Percentiles rank a stretch among this genome's conserved stretches.
phyloP scores from a whole-genome alignment of 768 basidiomycete species.

The Dacryopinax spathularia region DNA sequence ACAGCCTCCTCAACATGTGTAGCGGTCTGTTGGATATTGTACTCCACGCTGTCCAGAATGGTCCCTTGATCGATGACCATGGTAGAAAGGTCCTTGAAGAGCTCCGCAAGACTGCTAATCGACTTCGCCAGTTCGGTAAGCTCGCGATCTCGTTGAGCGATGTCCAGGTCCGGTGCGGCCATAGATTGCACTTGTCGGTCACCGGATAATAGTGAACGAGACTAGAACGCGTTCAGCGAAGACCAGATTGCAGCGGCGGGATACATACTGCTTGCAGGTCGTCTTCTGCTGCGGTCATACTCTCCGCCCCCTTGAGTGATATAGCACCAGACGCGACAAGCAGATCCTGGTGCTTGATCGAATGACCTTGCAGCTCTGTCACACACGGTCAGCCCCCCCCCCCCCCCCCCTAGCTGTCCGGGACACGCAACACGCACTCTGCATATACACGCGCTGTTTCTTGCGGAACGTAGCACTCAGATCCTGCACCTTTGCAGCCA shows the following conservation, averaged over 20 bases:
- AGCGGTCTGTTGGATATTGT: slow-evolving; percentile 88
- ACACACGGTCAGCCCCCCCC: slow-evolving; percentile 7
- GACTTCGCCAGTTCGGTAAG: slow-evolving; percentile 82
- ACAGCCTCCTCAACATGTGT: slow-evolving; percentile 70
- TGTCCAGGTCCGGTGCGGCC: slow-evolving; percentile 29
- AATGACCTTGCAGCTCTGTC: slow-evolving; percentile 87
- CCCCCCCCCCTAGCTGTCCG: too few relatives aligned
- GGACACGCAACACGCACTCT: slow-evolving; percentile 54
- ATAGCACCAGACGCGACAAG: slow-evolving; percentile 69
- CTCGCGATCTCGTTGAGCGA: slow-evolving; percentile 47
- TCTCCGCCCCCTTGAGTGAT: slow-evolving; percentile 66
- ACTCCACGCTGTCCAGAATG: slow-evolving; percentile 89
- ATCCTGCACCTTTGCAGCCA: slow-evolving; percentile 93
- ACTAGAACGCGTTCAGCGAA: background rate
- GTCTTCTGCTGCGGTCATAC: slow-evolving; percentile 73
- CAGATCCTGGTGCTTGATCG: slow-evolving; percentile 92
- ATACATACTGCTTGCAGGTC: slow-evolving; percentile 71
- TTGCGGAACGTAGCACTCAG: slow-evolving; percentile 84
- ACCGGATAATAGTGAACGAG: background rate
- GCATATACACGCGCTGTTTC: slow-evolving; percentile 96
- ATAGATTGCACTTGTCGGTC: slow-evolving; percentile 16
- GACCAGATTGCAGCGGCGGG: background rate
- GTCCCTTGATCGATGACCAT: slow-evolving; percentile 98
- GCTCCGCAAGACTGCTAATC: slow-evolving; percentile 78
- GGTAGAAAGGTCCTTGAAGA: slow-evolving; percentile 87